Evolutionary conservation across 129 eudicot genomes (phyloP), one percentile per base, ranked within the genome.

Genomic region (Logfia minima): DNA sequence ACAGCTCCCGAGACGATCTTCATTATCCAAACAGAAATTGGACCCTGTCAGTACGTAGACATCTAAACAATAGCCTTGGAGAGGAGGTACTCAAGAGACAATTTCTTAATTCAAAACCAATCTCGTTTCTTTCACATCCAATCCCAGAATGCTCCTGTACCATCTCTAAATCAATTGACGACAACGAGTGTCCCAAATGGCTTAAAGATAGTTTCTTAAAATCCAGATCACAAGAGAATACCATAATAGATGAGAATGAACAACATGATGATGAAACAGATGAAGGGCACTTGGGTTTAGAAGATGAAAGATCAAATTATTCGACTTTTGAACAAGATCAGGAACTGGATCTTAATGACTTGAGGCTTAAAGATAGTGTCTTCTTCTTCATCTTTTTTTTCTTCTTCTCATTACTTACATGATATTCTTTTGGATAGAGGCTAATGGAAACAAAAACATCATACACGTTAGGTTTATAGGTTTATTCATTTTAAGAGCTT

Each of bases 331-430:
- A 89, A 67, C 89, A 87, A 81, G 97, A 94, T 70, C 96, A 87
- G 81, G 97, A 94, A 83, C 89, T 94, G 97, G 97, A 94, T 80
- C 96, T 94, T 8, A 82, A 91, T 65, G 99, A 94, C 76, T 94
- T 87, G 85, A 21, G 73, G 67, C 62, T 75, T 34, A 59, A 24
- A 24, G 26, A 24, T 24, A 24, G 26, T 24, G 1, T 24, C 26
- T 24, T 24, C 26, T 24, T 24, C 26, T 24, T 24, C 18, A 0
- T 58, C 17, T 66, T 22, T 7, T 24, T 23, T 31, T 77, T 75
- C 77, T 78, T 75, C 79, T 76, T 61, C 72, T 73, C 76, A 72
- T 75, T 51, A 66, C 32, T 32, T 73, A 22, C 41, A 76, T 59
- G 78, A 76, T 59, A 81, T 62, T 75, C 28, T 35, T 60, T 56